phyloP scores from a whole-genome alignment of 2,329 filamentous ascomycete genomes.

The Cladosporium colombiae region DNA sequence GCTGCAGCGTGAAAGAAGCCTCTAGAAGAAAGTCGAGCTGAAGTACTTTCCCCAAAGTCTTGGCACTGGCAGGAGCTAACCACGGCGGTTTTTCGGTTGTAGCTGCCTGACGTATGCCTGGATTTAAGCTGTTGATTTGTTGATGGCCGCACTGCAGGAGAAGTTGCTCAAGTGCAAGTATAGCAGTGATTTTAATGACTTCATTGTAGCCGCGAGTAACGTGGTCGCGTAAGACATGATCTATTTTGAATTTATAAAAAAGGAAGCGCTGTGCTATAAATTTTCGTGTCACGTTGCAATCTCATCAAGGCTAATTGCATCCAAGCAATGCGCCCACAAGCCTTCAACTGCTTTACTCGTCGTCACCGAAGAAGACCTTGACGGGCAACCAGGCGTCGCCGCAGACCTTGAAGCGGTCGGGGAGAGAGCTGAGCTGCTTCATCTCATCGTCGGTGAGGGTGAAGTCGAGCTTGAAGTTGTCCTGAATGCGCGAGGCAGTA shows the following conservation, averaged over 20 bases:
- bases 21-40: constrained; percentile 12
- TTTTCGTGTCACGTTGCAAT: constrained; percentile 14
- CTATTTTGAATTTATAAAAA: constrained; percentile 8
- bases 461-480: constrained; percentile 72
- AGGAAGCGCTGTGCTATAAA: constrained; percentile 10
- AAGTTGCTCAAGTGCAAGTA: neutral
- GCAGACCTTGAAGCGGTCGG: constrained; percentile 81
- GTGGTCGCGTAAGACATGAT: constrained; percentile 7
- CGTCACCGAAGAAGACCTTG: constrained; percentile 81
- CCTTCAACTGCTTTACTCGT: constrained; percentile 58
- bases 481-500: constrained; percentile 65
- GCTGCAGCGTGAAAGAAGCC: constrained; percentile 7
- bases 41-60: constrained; percentile 2
- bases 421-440: constrained; percentile 64
- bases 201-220: neutral
- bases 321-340: neutral
- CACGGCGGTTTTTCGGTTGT: neutral
- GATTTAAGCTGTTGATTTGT: neutral
- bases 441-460: constrained; percentile 74
- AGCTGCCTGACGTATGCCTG: constrained; percentile 1
- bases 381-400: constrained; percentile 71
- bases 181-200: neutral
- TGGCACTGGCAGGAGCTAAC: neutral
- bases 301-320: constrained; percentile 4
- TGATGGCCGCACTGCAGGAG: neutral